Evolutionary conservation across 2,329 filamentous ascomycete genomes (phyloP), one percentile per base, ranked within the genome.

Genomic region (Xylaria polymorpha): DNA sequence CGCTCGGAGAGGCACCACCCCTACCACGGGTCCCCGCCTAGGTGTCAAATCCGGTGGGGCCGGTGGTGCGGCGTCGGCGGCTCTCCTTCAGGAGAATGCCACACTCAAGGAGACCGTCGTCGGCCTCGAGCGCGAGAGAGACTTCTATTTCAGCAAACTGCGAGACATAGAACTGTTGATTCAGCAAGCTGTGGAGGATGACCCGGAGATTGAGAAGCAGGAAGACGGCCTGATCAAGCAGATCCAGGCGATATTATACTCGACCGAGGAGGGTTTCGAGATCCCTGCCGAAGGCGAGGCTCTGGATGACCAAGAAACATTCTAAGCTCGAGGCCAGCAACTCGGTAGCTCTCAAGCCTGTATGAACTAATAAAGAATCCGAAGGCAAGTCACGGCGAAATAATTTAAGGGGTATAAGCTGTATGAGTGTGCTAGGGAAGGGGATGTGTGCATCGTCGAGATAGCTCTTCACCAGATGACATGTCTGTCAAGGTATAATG

Each of bases 91-190:
- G 78, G 96, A 98, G 86, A 96, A 97, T 79, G 87, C 88, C 50
- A 92, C 92, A 35, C 87, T 98, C 75, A 97, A 97, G 86, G 95
- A 98, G 84, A 97, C 94, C 0, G 95, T 99, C n/a, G 87, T 89
- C 14, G 96, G 96, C 1, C 86, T 99, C 50, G 96, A 99, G 86
- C 91, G 96, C 76, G 96, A 99, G 85, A 89, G 96, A 59, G 96
- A 99, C 81, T 99, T 99, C 81, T 99, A 99, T 86, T 99, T 99
- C 83, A 97, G 93, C 87, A 99, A 99, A 86, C 87, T 99, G 73
- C 89, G 96, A 68, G 96, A 99, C 79, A 99, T 99, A 75, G 96
- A 99, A 83, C 85, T 99, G 73, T 85, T 99, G 76, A 88, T 99
- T 64, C 96, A 99, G 84, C 92, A 93, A 77, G 94, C 94, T 12